phyloP scores from a whole-genome alignment of 306 rosid species.

The Ceratonia siliqua region DNA sequence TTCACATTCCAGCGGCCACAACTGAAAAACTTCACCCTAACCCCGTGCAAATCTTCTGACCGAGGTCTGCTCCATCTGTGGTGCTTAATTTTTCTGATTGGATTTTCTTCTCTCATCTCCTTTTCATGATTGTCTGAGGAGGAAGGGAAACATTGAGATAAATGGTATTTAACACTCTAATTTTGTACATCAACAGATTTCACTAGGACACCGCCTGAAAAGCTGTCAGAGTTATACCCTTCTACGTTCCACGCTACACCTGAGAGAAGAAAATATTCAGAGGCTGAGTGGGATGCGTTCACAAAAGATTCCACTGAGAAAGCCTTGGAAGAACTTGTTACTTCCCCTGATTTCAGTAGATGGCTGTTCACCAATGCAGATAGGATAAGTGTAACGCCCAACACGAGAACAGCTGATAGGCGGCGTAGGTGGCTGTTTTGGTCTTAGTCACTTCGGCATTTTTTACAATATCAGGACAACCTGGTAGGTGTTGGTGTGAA shows the following conservation, averaged over 20 bases:
- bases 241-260: slow-evolving; percentile 77
- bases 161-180: slow-evolving; percentile 17
- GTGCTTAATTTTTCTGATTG: slow-evolving; percentile 15
- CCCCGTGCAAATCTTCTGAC: slow-evolving; percentile 52
- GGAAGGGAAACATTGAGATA: background rate
- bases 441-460: slow-evolving; percentile 38
- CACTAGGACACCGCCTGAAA: slow-evolving; percentile 37
- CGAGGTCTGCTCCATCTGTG: slow-evolving; percentile 51
- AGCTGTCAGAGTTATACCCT: slow-evolving; percentile 51
- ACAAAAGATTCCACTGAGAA: slow-evolving; percentile 69
- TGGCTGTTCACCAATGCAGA: slow-evolving; percentile 53
- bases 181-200: slow-evolving; percentile 40
- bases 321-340: slow-evolving; percentile 69
- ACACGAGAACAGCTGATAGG: slow-evolving; percentile 31
- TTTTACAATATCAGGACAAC: slow-evolving; percentile 26
- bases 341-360: slow-evolving; percentile 56
- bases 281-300: slow-evolving; percentile 77
- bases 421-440: slow-evolving; percentile 49
- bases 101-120: slow-evolving; percentile 7
- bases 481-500: too few relatives aligned
- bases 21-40: slow-evolving; percentile 35
- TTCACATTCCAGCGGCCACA: slow-evolving; percentile 35
- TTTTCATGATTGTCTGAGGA: slow-evolving; percentile 22
- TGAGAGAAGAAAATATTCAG: slow-evolving; percentile 62
- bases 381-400: slow-evolving; percentile 51